A percentile compares a stretch with the other conserved stretches of the same genome.
phyloP scores from a whole-genome alignment of 2,329 filamentous ascomycete species.

The Orbilia quercus region DNA sequence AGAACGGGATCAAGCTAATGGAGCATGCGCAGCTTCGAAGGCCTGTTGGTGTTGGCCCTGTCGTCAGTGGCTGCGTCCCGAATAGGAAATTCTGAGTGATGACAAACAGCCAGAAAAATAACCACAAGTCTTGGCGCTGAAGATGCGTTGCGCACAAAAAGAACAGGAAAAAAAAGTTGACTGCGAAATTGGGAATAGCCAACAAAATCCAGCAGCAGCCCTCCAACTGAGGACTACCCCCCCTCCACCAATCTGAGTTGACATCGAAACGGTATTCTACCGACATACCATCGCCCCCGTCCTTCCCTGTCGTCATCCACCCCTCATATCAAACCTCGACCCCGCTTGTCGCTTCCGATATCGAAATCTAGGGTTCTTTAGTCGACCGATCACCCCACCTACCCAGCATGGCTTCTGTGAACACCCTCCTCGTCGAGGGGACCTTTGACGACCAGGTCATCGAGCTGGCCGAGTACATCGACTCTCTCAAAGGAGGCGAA shows the following conservation, averaged over 20 bases:
- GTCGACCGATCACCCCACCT: constrained; percentile 21
- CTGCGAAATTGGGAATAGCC: constrained; percentile 56
- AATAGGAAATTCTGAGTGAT: background rate
- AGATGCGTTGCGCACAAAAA: constrained; percentile 53
- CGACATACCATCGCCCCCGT: background rate
- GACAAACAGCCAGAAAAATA: background rate
- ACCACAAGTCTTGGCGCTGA: constrained; percentile 42
- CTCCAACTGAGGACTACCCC: constrained; percentile 15
- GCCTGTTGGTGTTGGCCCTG: constrained; percentile 27
- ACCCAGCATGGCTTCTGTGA: constrained; percentile 61
- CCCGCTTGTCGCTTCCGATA: background rate
- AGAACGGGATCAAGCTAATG: constrained; percentile 1
- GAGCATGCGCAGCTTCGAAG: too few relatives aligned
- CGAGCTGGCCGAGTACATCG: constrained; percentile 95
- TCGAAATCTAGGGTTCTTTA: constrained; percentile 11
- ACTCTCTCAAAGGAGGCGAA: constrained; percentile 75
- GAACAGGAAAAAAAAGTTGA: constrained; percentile 47
- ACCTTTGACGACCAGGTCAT: constrained; percentile 77
- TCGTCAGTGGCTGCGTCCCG: constrained; percentile 3
- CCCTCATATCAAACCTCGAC: background rate
- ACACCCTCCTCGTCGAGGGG: constrained; percentile 80
- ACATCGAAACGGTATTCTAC: constrained; percentile 8
- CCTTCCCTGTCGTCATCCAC: background rate
- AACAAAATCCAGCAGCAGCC: constrained; percentile 25
- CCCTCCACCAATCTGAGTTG: constrained; percentile 21